Evolutionary conservation across 768 basidiomycete species (phyloP).

Genomic region (Agaricus subrufescens): DNA sequence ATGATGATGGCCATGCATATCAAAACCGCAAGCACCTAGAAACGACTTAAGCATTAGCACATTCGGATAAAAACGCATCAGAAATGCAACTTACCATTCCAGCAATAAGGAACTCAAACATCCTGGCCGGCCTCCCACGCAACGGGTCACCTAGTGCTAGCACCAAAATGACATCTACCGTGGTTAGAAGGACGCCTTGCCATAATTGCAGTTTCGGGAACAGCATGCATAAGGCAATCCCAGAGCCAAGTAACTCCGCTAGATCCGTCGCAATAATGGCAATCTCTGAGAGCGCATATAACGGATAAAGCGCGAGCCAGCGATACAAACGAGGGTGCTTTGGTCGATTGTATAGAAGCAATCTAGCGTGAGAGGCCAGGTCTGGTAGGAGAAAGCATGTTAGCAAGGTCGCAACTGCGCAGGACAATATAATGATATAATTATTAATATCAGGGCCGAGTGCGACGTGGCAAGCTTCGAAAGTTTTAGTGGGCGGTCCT

Average conservation of each 20-base stretch:
- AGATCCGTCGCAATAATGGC: conserved; percentile 78
- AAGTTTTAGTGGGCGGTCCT: no score
- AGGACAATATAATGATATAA: not conserved
- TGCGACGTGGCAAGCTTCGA: no score
- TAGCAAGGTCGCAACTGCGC: conserved; percentile 4
- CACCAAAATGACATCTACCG: conserved; percentile 63
- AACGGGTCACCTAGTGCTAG: conserved; percentile 70
- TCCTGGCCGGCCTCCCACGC: conserved; percentile 56
- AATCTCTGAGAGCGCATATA: conserved; percentile 60
- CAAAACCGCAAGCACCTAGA: conserved; percentile 64
- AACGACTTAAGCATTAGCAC: not conserved
- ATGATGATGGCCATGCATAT: conserved; percentile 78
- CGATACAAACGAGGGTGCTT: conserved; percentile 52
- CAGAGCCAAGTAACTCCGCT: conserved; percentile 77
- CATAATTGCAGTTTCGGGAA: conserved; percentile 67
- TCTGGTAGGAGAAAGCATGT: conserved; percentile 24
- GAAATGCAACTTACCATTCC: conserved; percentile 40
- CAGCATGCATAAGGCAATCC: conserved; percentile 74
- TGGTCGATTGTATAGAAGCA: conserved; percentile 61
- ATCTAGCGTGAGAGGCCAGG: conserved; percentile 53
- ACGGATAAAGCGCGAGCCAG: conserved; percentile 58
- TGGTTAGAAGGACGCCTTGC: conserved; percentile 67
- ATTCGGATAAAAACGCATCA: not conserved
- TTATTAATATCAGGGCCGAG: no score
- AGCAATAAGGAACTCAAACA: conserved; percentile 66